phyloP scores from a whole-genome alignment of 306 rosid species.

The Dalbergia oliveri region DNA sequence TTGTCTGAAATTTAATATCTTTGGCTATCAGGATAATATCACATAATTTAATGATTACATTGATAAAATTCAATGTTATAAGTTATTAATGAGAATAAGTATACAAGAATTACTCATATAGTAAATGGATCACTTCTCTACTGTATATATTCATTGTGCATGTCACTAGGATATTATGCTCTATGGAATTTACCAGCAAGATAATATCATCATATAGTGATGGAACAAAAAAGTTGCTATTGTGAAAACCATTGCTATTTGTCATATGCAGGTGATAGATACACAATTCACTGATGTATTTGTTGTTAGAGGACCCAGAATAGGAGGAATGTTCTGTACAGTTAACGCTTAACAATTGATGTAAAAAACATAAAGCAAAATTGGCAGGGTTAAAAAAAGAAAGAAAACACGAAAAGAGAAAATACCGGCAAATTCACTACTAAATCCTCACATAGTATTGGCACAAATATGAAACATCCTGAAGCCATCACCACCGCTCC shows the following conservation, averaged over 20 bases:
- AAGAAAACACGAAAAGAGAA: conserved; percentile 25
- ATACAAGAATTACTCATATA: not conserved
- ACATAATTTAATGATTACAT: too few species aligned
- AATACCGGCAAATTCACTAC: conserved; percentile 56
- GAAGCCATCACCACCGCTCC: conserved; percentile 33
- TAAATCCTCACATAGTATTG: conserved; percentile 23
- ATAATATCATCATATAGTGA: conserved; percentile 19
- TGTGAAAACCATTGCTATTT: conserved; percentile 42
- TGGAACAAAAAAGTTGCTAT: conserved; percentile 28
- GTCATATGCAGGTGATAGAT: conserved; percentile 48
- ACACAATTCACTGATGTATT: conserved; percentile 60
- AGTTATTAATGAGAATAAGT: not conserved
- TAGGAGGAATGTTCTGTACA: conserved; percentile 59
- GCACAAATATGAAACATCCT: conserved; percentile 31
- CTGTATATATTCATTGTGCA: not conserved
- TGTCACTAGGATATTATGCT: not conserved
- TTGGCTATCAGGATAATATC: too few species aligned
- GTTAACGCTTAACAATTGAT: conserved; percentile 51
- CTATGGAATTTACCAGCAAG: conserved; percentile 7
- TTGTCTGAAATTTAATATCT: too few species aligned
- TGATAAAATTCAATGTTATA: too few species aligned
- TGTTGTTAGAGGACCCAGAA: conserved; percentile 53
- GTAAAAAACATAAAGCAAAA: conserved; percentile 54
- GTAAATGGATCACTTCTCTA: not conserved
- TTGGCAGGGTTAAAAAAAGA: conserved; percentile 18